phyloP scores from a whole-genome alignment of 495 filamentous ascomycete species.

The Trichoderma gamsii region DNA sequence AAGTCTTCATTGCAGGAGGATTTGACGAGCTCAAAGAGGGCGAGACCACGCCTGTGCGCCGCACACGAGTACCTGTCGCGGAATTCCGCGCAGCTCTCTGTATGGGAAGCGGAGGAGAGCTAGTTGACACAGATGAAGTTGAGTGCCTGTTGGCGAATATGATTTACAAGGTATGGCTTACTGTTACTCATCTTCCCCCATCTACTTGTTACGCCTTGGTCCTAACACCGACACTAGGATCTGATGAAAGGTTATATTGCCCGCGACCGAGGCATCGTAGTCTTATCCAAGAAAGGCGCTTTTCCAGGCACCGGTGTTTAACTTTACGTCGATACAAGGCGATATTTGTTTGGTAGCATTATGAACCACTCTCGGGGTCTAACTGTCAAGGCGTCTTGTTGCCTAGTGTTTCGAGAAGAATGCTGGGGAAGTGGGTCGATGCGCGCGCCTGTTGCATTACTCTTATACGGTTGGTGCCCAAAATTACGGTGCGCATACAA shows the following conservation, averaged over 20 bases:
- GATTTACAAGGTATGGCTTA: constrained; percentile 80
- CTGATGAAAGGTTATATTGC: constrained; percentile 98
- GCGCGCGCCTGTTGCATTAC: not conserved
- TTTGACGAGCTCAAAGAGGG: constrained; percentile 67
- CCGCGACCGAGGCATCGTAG: constrained; percentile 78
- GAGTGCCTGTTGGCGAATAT: constrained; percentile 91
- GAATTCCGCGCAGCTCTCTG: constrained; percentile 65
- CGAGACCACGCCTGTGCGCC: constrained; percentile 51
- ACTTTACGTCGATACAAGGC: not conserved
- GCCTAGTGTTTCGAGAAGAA: not conserved
- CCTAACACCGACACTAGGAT: constrained; percentile 45
- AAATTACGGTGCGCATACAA: not conserved
- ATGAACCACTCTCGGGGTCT: not conserved
- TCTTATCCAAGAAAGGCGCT: constrained; percentile 82
- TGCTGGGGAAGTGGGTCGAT: not conserved
- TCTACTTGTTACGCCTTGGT: constrained; percentile 19
- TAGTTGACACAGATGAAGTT: constrained; percentile 82
- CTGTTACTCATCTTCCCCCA: not conserved
- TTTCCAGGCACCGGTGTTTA: constrained; percentile 89
- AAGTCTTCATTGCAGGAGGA: constrained; percentile 77
- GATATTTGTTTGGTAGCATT: not conserved
- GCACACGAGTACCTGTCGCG: constrained; percentile 70
- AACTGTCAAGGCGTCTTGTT: not conserved
- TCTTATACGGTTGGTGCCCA: not conserved
- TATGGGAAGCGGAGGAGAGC: constrained; percentile 49